These are phyloP conservation scores for Ligustrum vulgare DNA, from an alignment of 257 asterid species.

Conservation along the genomic window DNA sequence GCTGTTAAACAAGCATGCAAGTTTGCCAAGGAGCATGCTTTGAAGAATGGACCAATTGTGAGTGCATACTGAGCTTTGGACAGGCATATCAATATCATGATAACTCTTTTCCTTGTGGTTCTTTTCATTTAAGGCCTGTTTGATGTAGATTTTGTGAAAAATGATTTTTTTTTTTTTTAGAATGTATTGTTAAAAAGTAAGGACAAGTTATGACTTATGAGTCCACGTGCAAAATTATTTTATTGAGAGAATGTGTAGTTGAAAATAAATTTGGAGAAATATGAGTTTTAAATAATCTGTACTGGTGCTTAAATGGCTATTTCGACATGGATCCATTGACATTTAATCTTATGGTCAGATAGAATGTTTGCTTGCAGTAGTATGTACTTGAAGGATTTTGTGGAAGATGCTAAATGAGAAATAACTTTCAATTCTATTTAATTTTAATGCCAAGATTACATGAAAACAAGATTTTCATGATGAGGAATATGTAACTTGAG, in stretches of 20 bases:
- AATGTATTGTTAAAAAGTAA: too few species aligned
- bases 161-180: too few species aligned
- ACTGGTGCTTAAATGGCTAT: not conserved
- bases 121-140: too few species aligned
- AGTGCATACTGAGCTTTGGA: constrained; percentile 33
- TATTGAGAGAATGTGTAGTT: too few species aligned
- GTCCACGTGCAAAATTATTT: too few species aligned
- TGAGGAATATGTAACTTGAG: not conserved
- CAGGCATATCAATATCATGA: not conserved
- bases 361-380: constrained; percentile 7
- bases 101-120: not conserved
- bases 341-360: not conserved
- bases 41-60: constrained; percentile 97
- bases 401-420: constrained; percentile 10
- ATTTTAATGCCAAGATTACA: constrained; percentile 9
- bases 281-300: not conserved
- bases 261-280: too few species aligned
- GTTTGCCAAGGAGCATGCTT: constrained; percentile 89
- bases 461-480: not conserved
- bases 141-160: too few species aligned
- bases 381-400: constrained; percentile 1
- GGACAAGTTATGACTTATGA: too few species aligned
- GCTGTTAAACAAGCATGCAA: constrained; percentile 98
- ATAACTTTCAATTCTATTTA: not conserved
- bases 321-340: not conserved